Evolutionary conservation across 345 rosid genomes (phyloP).

Genomic region (Arabidopsis arenosa): DNA sequence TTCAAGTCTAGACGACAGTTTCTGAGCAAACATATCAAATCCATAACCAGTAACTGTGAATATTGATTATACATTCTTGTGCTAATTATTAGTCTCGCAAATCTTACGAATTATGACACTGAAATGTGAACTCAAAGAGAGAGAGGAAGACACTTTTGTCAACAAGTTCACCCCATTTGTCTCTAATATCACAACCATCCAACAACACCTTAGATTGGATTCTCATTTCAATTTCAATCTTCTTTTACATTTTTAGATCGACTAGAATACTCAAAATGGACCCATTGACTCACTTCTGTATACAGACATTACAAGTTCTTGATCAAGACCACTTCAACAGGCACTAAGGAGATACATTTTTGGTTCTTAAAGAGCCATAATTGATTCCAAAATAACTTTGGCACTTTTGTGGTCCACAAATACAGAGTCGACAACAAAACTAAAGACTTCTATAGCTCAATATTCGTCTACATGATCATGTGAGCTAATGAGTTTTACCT

Average conservation of each 20-base stretch:
- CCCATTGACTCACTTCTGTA: constrained; percentile 12
- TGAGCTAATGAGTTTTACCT: constrained; percentile 14
- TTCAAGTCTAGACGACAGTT: constrained; percentile 20
- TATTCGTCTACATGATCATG: constrained; percentile 17
- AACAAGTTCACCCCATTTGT: constrained; percentile 28
- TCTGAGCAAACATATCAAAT: constrained; percentile 14
- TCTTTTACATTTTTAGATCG: constrained; percentile 13
- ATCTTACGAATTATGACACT: constrained; percentile 10
- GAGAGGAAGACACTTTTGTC: constrained; percentile 23
- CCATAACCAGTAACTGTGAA: constrained; percentile 36
- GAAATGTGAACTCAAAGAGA: constrained; percentile 33
- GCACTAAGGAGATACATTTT: constrained; percentile 4
- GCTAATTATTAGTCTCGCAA: constrained; percentile 26
- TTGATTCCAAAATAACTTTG: constrained; percentile 1
- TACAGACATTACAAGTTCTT: constrained; percentile 1
- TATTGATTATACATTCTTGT: not conserved
- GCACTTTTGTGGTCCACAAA: constrained; percentile 14
- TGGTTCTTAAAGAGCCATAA: not conserved
- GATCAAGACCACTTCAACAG: constrained; percentile 35
- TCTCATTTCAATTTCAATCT: constrained; percentile 17
- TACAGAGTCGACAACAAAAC: constrained; percentile 7
- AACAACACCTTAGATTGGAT: constrained; percentile 4
- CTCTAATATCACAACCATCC: constrained; percentile 20
- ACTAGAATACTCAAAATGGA: constrained; percentile 29
- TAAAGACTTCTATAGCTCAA: constrained; percentile 12